phyloP scores from a whole-genome alignment of 768 basidiomycete genomes.

The Nidularia pulvinata region DNA sequence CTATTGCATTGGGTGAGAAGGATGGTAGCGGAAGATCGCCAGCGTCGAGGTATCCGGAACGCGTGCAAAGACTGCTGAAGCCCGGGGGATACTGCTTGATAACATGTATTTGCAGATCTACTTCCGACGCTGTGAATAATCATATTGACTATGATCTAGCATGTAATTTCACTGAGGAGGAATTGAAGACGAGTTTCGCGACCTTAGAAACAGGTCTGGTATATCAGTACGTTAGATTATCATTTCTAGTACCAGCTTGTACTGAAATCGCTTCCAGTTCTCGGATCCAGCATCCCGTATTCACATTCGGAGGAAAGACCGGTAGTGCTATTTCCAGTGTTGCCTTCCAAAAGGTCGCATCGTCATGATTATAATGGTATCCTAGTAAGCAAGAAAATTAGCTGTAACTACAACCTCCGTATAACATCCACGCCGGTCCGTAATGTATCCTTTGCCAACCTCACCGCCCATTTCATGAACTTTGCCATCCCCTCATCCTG shows the following conservation, averaged over 20 bases:
- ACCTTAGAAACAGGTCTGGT: slow-evolving; percentile 43
- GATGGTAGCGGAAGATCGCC: slow-evolving; percentile 53
- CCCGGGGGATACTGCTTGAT: slow-evolving; percentile 75
- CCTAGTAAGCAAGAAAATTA: slow-evolving; percentile 1
- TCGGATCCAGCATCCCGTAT: slow-evolving; percentile 69
- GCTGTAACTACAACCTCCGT: slow-evolving; percentile 10
- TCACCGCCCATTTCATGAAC: slow-evolving; percentile 66
- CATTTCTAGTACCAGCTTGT: neutral
- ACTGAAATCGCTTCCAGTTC: slow-evolving; percentile 42
- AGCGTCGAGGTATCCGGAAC: slow-evolving; percentile 56
- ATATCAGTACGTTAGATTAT: slow-evolving; percentile 61
- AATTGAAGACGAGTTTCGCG: slow-evolving; percentile 57
- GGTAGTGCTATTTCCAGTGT: slow-evolving; percentile 73
- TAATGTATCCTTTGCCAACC: slow-evolving; percentile 69
- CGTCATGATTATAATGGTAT: neutral
- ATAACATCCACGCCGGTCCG: slow-evolving; percentile 62
- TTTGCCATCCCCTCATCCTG: slow-evolving; percentile 30
- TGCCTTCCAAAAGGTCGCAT: slow-evolving; percentile 59
- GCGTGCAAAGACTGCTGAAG: slow-evolving; percentile 55
- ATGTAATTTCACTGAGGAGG: slow-evolving; percentile 86
- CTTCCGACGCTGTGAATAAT: neutral
- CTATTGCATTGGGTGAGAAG: slow-evolving; percentile 72
- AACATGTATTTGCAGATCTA: slow-evolving; percentile 57
- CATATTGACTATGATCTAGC: neutral
- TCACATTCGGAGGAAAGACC: slow-evolving; percentile 75